These are phyloP conservation scores for Colletotrichum sp. DNA, from an alignment of 2,329 filamentous ascomycete genomes.

Conservation along the genomic window DNA sequence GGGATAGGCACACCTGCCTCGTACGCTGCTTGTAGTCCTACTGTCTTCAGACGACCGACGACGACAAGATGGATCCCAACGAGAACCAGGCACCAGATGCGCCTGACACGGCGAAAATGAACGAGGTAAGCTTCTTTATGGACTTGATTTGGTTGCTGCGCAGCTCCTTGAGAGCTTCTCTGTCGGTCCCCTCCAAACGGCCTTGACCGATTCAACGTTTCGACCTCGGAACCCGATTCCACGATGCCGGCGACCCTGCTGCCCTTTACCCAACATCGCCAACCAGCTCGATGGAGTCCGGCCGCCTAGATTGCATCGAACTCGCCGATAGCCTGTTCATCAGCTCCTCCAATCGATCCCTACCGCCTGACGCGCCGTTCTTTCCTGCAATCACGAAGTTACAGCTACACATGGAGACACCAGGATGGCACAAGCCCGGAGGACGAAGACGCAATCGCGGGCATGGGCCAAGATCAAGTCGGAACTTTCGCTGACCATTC, in stretches of 20 bases:
- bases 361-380: neutral
- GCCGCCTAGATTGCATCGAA: neutral
- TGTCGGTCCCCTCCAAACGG: neutral
- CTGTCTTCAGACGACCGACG: neutral
- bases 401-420: neutral
- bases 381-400: neutral
- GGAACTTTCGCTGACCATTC: neutral
- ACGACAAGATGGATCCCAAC: slow-evolving; percentile 49
- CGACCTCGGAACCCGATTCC: neutral
- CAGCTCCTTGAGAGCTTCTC: neutral
- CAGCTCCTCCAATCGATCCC: neutral
- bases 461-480: neutral
- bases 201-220: neutral
- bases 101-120: slow-evolving; percentile 65
- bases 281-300: neutral
- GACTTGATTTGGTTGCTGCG: neutral
- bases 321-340: neutral
- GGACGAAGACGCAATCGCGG: neutral
- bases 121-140: slow-evolving; percentile 47
- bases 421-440: neutral
- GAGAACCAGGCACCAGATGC: slow-evolving; percentile 51
- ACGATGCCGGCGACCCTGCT: neutral
- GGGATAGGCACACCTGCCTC: neutral
- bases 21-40: neutral
- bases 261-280: neutral